Base-by-base conservation (phyloP, 2,329 filamentous ascomycete species). In the Ceratocystis harringtonii region DNA sequence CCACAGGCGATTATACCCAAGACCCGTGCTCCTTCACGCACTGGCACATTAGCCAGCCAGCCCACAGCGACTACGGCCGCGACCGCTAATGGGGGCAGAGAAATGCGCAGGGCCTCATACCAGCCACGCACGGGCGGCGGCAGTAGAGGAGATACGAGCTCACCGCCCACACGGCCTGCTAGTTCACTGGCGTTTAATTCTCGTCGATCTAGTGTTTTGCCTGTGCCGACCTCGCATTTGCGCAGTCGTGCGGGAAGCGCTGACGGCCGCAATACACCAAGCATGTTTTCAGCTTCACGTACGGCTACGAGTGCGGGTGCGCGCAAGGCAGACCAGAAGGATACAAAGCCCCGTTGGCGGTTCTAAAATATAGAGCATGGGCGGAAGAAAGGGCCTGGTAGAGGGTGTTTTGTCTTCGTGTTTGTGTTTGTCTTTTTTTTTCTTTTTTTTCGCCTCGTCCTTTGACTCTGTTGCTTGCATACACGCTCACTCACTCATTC, bases 181-280 rank as follows among this genome's bases (percentile, higher is more conserved):
- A 86, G 81, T 71, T 85, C 84, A 2, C 70, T 86, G 57, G 79
- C 81, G 5, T 73, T 75, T 1, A 68, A 68, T 61, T 55, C 74
- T 66, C 75, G 82, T 67, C 79, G 83, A 36, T 76, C 73, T 3
- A 84, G 82, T 70, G 70, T 85, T 66, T 73, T 86, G 25, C 82
- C 83, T 19, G 76, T 80, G 65, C 76, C 79, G 30, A 69, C 71
- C 2, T 74, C 70, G 52, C 69, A 71, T 22, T 71, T 73, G 5
- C 72, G 72, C 30, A 70, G 75, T 19, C 61, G 65, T 7, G 67
- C 62, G 1, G 64, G 44, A 15, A 67, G 64, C 17, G 61, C 68
- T 12, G 75, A 74, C 15, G 81, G 81, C 4, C 75, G 79, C 19
- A 75, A 77, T 48, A 82, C 77, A 63, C 80, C 81, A 3, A 77